Evolutionary conservation across 768 basidiomycete genomes (phyloP), one percentile per base, ranked within the genome.

Genomic region (Mycena belliarum): DNA sequence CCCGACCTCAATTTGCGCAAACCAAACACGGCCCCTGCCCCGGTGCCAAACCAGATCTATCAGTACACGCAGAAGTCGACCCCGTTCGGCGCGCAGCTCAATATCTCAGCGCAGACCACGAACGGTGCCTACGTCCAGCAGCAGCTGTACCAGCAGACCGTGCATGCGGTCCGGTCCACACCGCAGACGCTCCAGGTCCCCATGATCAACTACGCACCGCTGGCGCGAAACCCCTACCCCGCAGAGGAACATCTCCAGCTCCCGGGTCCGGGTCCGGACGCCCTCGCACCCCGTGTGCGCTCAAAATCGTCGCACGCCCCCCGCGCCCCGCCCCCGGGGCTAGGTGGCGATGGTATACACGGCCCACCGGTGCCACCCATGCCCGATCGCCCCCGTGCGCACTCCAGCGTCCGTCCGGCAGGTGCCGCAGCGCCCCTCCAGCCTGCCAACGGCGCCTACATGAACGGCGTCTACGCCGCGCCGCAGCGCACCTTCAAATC

Each of bases 181-280:
- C 47, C 46, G 28, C 52, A 53, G 33, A 48, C 29, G 1, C 58
- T 59, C 52, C 32, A 43, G 16, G 59, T 55, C 11, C 59, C 59
- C 0, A 33, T 52, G 10, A 29, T 55, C 6, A 42, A 60, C 49
- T 41, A 45, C 26, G 48, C 42, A 0, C 59, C 59, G 7, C 45
- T 55, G n/a, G 59, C 59, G 6, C 59, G n/a, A 8, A 55, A 60
- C 45, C 59, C 59, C 14, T 52, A 47, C 53, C 59, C 59, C 10
- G 29, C 35, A 0, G 8, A 41, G 2, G 58, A 54, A 28, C 49
- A 49, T 32, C 26, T 53, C 47, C 21, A 26, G 10, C 49, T 55
- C 24, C 43, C 35, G 2, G 23, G 37, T 4, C 28, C 49, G 5
- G 21, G 18, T 2, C 28, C 38, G 12, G n/a, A n/a, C n/a, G 21